Base-by-base conservation (phyloP, 1,139 yeast species). In the Magnusiomyces tetraspermus region DNA sequence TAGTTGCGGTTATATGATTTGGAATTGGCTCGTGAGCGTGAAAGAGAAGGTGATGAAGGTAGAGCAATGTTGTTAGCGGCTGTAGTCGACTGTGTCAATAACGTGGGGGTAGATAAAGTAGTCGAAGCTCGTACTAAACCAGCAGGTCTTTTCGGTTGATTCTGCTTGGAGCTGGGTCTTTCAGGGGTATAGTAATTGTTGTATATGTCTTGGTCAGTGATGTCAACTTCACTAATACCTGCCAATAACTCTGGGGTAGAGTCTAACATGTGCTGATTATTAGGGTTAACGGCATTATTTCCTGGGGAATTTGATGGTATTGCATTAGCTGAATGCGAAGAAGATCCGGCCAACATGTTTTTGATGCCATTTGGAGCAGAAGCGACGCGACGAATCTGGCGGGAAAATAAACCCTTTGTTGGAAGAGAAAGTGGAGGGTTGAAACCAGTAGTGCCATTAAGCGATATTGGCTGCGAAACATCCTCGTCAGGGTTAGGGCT, bases 301-400 rank as follows among this genome's bases (percentile, higher is more conserved):
- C 48, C 47, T 42, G 54, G 37, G 41, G 54, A 44, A 28, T 44
- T 36, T 13, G 49, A 48, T n/a, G 48, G 30, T 33, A 33, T n/a
- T 19, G 30, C 19, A 33, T 23, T 22, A 19, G 15, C 24, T 13
- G 51, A 42, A 21, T 30, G 43, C 23, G 30, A n/a, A n/a, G 38
- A 38, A 36, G 53, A 31, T 43, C 48, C 51, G 8, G 51, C 48
- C 17, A 64, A 56, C 57, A 67, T 59, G 38, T 59, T 62, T 53
- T 65, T 64, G 49, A 77, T 62, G 13, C 75, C 85, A 52, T 84
- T 71, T 1, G 95, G 95, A 0, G 94, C 94, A 0, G 94, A 85
- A 0, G 94, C 90, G 2, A 85, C 94, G 53, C 94, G 73, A 56
- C 92, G 72, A 30, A 85, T 71, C 3, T 80, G 79, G 52, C 77